phyloP scores from a whole-genome alignment of 2,329 filamentous ascomycete genomes.

The Xylariales sp. region DNA sequence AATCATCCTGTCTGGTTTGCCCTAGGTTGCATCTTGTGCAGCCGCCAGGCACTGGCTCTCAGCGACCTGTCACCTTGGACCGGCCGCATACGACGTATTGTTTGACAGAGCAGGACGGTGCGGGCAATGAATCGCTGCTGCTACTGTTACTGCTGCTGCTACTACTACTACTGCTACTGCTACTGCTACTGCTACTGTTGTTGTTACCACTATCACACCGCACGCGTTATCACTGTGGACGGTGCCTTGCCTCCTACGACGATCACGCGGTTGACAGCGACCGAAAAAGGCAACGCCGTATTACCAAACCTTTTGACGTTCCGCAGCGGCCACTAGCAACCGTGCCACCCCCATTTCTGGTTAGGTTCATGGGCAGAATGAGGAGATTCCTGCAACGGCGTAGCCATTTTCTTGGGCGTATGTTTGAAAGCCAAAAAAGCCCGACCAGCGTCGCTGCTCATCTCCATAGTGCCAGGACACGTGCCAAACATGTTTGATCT shows the following conservation, averaged over 20 bases:
- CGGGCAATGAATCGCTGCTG: background rate
- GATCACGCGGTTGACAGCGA: slow-evolving; percentile 35
- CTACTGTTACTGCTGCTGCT: slow-evolving; percentile 6
- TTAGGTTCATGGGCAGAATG: slow-evolving; percentile 12
- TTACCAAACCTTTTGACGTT: slow-evolving; percentile 27
- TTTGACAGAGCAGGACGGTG: slow-evolving; percentile 28
- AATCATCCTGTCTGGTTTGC: slow-evolving; percentile 38
- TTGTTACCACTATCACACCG: slow-evolving; percentile 35
- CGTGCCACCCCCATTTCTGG: slow-evolving; percentile 6
- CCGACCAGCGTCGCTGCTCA: background rate
- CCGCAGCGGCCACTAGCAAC: slow-evolving; percentile 12
- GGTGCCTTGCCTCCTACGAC: slow-evolving; percentile 31
- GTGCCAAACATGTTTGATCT: slow-evolving; percentile 28
- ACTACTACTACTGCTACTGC: background rate
- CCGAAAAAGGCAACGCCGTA: slow-evolving; percentile 24
- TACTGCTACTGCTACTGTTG: slow-evolving; percentile 4
- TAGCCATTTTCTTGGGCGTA: slow-evolving; percentile 10
- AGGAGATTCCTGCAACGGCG: slow-evolving; percentile 8
- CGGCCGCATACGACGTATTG: slow-evolving; percentile 33
- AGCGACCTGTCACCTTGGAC: slow-evolving; percentile 30
- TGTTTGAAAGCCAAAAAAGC: slow-evolving; percentile 17
- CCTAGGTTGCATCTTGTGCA: slow-evolving; percentile 32
- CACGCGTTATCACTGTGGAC: slow-evolving; percentile 30
- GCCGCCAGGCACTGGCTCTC: slow-evolving; percentile 29
- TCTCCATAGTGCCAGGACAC: slow-evolving; percentile 28